Evolutionary conservation across 2,329 filamentous ascomycete species (phyloP).

Genomic region (Fusarium acutatum): DNA sequence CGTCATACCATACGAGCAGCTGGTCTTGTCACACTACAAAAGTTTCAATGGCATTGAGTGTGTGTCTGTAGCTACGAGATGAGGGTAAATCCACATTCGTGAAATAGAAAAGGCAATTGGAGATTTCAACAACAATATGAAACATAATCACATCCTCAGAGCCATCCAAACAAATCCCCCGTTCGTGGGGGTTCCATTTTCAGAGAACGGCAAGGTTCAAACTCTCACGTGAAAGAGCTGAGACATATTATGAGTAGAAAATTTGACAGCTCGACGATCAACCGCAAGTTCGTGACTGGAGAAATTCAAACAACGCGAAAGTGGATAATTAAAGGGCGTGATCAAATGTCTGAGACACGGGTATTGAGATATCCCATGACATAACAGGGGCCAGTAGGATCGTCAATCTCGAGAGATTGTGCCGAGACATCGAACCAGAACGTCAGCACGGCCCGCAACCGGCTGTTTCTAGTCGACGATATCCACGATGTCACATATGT

Average conservation of each 20-base stretch:
- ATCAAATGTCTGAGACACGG: neutral
- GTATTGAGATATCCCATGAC: neutral
- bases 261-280: neutral
- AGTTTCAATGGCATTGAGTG: neutral
- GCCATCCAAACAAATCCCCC: neutral
- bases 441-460: neutral
- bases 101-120: neutral
- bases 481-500: neutral
- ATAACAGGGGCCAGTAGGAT: neutral
- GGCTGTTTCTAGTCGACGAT: neutral
- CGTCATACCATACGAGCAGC: neutral
- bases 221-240: neutral
- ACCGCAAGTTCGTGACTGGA: neutral
- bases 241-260: neutral
- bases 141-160: neutral
- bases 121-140: neutral
- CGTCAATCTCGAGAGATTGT: neutral
- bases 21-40: neutral
- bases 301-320: neutral
- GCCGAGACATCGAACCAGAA: neutral
- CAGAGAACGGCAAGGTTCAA: neutral
- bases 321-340: neutral
- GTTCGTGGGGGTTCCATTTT: neutral
- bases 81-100: neutral
- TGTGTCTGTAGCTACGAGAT: no score